phyloP scores from a whole-genome alignment of 148 eudicot genomes.

The Persicaria tinctoria region DNA sequence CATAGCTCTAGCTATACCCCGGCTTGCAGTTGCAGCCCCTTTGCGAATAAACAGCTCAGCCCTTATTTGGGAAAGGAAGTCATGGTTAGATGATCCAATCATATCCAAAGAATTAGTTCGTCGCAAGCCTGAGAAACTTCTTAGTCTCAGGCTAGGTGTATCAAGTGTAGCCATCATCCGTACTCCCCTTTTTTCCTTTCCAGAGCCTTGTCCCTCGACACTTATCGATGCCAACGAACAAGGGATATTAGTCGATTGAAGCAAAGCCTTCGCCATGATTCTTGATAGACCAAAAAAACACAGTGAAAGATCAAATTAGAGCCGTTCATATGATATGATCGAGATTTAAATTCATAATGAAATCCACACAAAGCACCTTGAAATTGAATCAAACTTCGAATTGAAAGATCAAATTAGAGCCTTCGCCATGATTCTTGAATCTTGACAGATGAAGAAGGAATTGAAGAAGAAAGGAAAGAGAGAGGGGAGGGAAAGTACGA shows the following conservation, averaged over 20 bases:
- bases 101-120: slow-evolving; percentile 49
- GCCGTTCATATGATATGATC: no score
- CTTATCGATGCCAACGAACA: slow-evolving; percentile 36
- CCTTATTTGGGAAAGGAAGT: slow-evolving; percentile 3
- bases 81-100: slow-evolving; percentile 16
- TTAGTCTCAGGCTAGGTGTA: slow-evolving; percentile 34
- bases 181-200: slow-evolving; percentile 29
- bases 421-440: no score
- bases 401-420: background rate
- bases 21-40: slow-evolving; percentile 34
- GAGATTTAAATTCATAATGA: background rate
- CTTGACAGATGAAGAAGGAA: background rate
- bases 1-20: slow-evolving; percentile 62
- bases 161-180: slow-evolving; percentile 39
- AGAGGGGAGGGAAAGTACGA: background rate
- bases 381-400: background rate
- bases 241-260: slow-evolving; percentile 57
- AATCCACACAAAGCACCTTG: background rate
- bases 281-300: background rate
- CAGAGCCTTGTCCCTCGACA: slow-evolving; percentile 40
- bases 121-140: slow-evolving; percentile 61
- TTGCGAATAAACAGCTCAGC: slow-evolving; percentile 35
- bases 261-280: slow-evolving; percentile 66
- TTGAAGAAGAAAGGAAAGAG: background rate
- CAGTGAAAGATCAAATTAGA: no score